Percentiles rank a stretch among this genome's conserved stretches.
phyloP scores from a whole-genome alignment of 164 flowering plant species.

The Nymphaea colorata region DNA sequence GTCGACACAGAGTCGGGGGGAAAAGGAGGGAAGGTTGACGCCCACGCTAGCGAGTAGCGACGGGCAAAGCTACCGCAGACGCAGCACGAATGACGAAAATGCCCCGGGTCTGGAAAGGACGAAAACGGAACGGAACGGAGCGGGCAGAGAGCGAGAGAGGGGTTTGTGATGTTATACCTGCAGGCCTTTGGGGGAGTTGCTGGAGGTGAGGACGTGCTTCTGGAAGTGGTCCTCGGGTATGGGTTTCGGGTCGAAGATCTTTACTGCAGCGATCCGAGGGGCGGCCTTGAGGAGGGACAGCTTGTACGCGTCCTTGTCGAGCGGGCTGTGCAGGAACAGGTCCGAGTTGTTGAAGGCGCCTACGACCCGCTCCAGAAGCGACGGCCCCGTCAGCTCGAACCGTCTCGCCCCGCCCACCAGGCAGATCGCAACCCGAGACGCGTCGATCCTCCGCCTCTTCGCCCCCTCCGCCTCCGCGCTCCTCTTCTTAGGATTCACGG shows the following conservation, averaged over 20 bases:
- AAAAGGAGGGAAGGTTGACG: background rate
- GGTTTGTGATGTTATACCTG: conserved; percentile 32
- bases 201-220: conserved; percentile 53
- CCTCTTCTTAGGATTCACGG: background rate
- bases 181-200: conserved; percentile 75
- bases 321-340: conserved; percentile 62
- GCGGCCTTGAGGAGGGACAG: conserved; percentile 41
- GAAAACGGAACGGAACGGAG: background rate
- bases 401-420: conserved; percentile 92
- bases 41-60: background rate
- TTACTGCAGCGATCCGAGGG: conserved; percentile 42
- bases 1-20: background rate
- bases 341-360: conserved; percentile 43
- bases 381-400: conserved; percentile 93
- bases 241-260: conserved; percentile 43
- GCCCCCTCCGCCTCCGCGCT: conserved; percentile 2
- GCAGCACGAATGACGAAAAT: background rate
- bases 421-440: conserved; percentile 75
- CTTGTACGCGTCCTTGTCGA: conserved; percentile 61
- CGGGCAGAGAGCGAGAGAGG: background rate
- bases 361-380: conserved; percentile 52
- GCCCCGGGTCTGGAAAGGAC: background rate
- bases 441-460: conserved; percentile 18
- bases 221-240: conserved; percentile 44
- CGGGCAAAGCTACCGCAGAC: no score